Evolutionary conservation across 225 moss, liverwort and hornwort species (phyloP).

Genomic region (Physcomitrium patens): DNA sequence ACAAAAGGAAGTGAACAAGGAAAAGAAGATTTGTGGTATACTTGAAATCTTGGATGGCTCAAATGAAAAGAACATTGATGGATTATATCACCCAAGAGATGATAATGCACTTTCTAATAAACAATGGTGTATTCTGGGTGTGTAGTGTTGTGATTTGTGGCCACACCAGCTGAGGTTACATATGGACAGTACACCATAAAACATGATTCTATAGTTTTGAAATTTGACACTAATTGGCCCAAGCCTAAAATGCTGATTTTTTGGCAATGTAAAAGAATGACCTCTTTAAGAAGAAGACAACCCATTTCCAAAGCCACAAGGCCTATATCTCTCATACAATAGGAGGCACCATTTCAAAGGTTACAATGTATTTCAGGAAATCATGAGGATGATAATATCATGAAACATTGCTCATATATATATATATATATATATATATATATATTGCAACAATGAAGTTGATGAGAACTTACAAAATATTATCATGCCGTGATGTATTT

Average conservation of each 20-base stretch:
- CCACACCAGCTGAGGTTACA: conserved; percentile 70
- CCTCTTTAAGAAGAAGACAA: conserved; percentile 68
- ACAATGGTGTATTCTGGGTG: too few species aligned
- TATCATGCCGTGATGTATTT: neutral
- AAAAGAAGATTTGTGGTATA: too few species aligned
- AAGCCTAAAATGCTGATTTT: conserved; percentile 68
- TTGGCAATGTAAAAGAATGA: conserved; percentile 71
- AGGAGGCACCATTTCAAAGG: conserved; percentile 15
- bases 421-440: too few species aligned
- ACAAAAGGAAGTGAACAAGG: too few species aligned
- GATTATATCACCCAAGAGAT: too few species aligned
- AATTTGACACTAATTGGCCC: conserved; percentile 62
- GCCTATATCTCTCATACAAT: conserved; percentile 74
- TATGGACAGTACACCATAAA: conserved; percentile 82
- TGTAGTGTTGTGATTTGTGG: too few species aligned
- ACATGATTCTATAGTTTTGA: conserved; percentile 62
- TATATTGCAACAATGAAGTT: neutral
- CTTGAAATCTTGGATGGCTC: too few species aligned
- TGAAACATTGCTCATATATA: too few species aligned
- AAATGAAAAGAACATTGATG: too few species aligned
- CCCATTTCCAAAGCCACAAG: conserved; percentile 71
- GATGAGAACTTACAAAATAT: neutral
- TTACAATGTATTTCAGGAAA: neutral
- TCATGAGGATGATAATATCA: neutral
- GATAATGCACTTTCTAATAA: too few species aligned